Conservation (phyloP, 2,329 filamentous ascomycete species). For the Gnomoniopsis smithogilvyi region DNA sequence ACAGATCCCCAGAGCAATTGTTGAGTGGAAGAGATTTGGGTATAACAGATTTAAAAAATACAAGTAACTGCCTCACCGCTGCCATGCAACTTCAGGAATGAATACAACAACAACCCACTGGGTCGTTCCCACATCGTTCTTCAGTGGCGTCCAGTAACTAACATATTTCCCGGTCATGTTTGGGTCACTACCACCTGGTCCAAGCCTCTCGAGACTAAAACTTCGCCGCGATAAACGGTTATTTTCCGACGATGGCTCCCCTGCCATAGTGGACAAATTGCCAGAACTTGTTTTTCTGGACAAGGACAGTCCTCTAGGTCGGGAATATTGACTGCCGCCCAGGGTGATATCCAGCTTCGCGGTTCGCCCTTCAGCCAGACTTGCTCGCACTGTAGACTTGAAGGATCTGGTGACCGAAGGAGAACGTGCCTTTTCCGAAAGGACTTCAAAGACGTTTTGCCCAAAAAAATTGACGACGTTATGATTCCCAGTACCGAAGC, state of each 20-base stretch:
- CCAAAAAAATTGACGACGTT: background rate
- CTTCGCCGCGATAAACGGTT: background rate
- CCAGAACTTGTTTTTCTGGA: conserved; percentile 3
- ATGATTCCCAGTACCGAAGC: background rate
- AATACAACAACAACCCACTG: conserved; percentile 11
- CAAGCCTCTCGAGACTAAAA: conserved; percentile 9
- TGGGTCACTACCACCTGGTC: background rate
- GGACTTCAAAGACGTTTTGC: conserved; percentile 7
- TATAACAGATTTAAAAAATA: too few species aligned
- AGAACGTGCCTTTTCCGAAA: conserved; percentile 7
- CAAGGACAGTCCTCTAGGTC: conserved; percentile 3
- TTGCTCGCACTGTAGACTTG: conserved; percentile 4
- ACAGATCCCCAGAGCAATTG: too few species aligned
- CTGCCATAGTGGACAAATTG: background rate
- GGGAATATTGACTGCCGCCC: background rate
- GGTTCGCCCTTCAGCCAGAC: conserved; percentile 1
- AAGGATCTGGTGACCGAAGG: conserved; percentile 5
- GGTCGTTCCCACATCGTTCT: background rate
- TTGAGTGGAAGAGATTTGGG: too few species aligned
- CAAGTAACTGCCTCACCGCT: too few species aligned
- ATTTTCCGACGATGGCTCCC: background rate
- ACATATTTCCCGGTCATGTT: background rate
- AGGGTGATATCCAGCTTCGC: conserved; percentile 10
- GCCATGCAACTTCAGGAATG: conserved; percentile 6
- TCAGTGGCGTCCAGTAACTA: conserved; percentile 15